These are phyloP conservation scores for Alloteropsis semialata DNA, from an alignment of 176 grass and related monocot genomes.

Conservation along the genomic window DNA sequence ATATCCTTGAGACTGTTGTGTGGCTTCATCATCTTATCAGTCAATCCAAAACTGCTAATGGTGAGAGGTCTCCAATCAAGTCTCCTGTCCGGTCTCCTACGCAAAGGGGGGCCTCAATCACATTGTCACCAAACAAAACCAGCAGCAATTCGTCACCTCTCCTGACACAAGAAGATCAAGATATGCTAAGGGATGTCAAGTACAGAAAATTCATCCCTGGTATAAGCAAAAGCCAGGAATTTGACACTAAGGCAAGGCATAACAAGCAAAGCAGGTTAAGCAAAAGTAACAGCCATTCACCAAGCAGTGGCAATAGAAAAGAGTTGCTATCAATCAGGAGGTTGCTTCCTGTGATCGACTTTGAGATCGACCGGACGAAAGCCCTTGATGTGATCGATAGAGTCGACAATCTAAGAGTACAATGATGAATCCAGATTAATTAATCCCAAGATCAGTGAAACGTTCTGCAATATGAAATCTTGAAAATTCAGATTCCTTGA, in stretches of 20 bases:
- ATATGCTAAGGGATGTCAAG: slow-evolving; percentile 87
- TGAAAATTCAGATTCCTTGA: slow-evolving; percentile 18
- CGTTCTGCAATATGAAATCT: slow-evolving; percentile 11
- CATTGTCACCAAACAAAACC: slow-evolving; percentile 42
- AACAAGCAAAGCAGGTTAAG: slow-evolving; percentile 69
- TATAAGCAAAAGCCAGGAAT: slow-evolving; percentile 96
- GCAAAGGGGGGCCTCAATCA: slow-evolving; percentile 43
- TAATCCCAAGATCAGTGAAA: slow-evolving; percentile 2
- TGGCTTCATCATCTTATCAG: slow-evolving; percentile 94
- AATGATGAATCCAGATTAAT: slow-evolving; percentile 21
- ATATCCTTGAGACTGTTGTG: slow-evolving; percentile 75
- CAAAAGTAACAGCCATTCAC: slow-evolving; percentile 95
- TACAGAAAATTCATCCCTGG: slow-evolving; percentile 83
- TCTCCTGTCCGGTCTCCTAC: slow-evolving; percentile 78
- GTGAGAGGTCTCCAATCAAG: slow-evolving; percentile 82
- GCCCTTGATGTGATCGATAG: slow-evolving; percentile 89
- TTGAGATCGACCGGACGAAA: slow-evolving; percentile 73
- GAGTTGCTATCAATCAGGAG: slow-evolving; percentile 67
- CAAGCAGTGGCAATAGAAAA: slow-evolving; percentile 67
- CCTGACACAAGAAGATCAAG: slow-evolving; percentile 89
- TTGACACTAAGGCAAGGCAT: slow-evolving; percentile 54
- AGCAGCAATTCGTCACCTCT: slow-evolving; percentile 54
- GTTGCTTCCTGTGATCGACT: slow-evolving; percentile 76
- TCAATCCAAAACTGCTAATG: slow-evolving; percentile 60
- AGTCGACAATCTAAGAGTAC: slow-evolving; percentile 72